phyloP scores from a whole-genome alignment of 768 basidiomycete species.

The Hygrocybe coccinea region DNA sequence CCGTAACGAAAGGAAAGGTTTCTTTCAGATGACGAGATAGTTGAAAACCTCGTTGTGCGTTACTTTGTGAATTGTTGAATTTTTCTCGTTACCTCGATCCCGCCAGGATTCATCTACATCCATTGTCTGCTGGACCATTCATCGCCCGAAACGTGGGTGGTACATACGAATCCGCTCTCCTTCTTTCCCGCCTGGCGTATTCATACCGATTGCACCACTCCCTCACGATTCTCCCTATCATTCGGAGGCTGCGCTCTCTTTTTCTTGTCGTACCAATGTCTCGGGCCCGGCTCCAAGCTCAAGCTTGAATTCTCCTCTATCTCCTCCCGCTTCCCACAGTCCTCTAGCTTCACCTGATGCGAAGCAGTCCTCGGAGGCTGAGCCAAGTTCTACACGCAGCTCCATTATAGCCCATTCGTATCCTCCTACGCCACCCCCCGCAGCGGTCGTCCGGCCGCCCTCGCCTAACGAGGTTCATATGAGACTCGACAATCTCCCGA shows the following conservation, averaged over 20 bases:
- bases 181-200: slow-evolving; percentile 57
- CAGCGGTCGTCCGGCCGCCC: slow-evolving; percentile 28
- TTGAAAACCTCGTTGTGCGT: slow-evolving; percentile 69
- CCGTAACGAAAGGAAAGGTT: slow-evolving; percentile 57
- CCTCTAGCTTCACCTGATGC: background rate
- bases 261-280: slow-evolving; percentile 47
- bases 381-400: slow-evolving; percentile 17
- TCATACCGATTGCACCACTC: slow-evolving; percentile 52
- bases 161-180: slow-evolving; percentile 76
- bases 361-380: background rate
- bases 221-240: slow-evolving; percentile 44
- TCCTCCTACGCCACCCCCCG: slow-evolving; percentile 49
- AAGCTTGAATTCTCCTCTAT: background rate
- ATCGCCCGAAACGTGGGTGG: slow-evolving; percentile 78
- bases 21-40: slow-evolving; percentile 67
- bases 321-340: background rate
- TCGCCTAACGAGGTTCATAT: slow-evolving; percentile 31
- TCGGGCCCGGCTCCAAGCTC: slow-evolving; percentile 12
- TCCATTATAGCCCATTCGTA: slow-evolving; percentile 52
- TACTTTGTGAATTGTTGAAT: background rate
- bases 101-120: slow-evolving; percentile 63
- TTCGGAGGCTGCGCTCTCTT: slow-evolving; percentile 47
- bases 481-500: slow-evolving; percentile 22
- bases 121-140: slow-evolving; percentile 67
- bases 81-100: background rate